A percentile compares a stretch with the other conserved stretches of the same genome.
These are phyloP conservation scores for Lentinula aciculospora DNA, from an alignment of 768 basidiomycete genomes.

Conservation along the genomic window DNA sequence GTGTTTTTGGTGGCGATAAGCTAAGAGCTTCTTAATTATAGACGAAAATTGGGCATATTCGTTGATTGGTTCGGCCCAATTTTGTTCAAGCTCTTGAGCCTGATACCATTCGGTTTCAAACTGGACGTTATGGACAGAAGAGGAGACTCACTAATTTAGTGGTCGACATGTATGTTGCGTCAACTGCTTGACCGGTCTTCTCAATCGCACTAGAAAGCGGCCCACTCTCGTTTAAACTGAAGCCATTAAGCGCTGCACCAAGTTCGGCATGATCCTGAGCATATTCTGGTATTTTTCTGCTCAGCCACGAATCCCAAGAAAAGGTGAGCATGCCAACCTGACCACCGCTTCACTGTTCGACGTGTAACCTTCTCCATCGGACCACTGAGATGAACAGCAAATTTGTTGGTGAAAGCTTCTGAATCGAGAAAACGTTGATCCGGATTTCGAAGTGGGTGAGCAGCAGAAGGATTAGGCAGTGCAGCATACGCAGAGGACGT, in stretches of 20 bases:
- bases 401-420: slow-evolving; percentile 93
- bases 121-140: background rate
- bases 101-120: slow-evolving; percentile 22
- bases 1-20: slow-evolving; percentile 96
- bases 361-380: slow-evolving; percentile 97
- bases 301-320: background rate
- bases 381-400: slow-evolving; percentile 85
- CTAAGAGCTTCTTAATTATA: slow-evolving; percentile 91
- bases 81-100: slow-evolving; percentile 92
- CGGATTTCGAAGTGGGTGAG: slow-evolving; percentile 84
- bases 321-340: slow-evolving; percentile 46
- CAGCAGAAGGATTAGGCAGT: slow-evolving; percentile 84
- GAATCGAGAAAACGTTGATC: slow-evolving; percentile 96
- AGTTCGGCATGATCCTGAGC: slow-evolving; percentile 87
- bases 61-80: slow-evolving; percentile 93
- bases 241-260: slow-evolving; percentile 88
- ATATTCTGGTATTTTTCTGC: slow-evolving; percentile 42
- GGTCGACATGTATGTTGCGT: slow-evolving; percentile 90
- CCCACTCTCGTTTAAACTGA: slow-evolving; percentile 81
- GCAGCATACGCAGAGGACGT: slow-evolving; percentile 72
- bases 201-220: slow-evolving; percentile 81
- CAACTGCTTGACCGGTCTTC: slow-evolving; percentile 95
- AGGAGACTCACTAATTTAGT: slow-evolving; percentile 65
- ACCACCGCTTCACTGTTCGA: slow-evolving; percentile 89
- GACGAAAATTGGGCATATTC: slow-evolving; percentile 93